Evolutionary conservation across 1,284 basidiomycete species (phyloP), one percentile per base, ranked within the genome.

Genomic region (Lignosus rhinocerotis): DNA sequence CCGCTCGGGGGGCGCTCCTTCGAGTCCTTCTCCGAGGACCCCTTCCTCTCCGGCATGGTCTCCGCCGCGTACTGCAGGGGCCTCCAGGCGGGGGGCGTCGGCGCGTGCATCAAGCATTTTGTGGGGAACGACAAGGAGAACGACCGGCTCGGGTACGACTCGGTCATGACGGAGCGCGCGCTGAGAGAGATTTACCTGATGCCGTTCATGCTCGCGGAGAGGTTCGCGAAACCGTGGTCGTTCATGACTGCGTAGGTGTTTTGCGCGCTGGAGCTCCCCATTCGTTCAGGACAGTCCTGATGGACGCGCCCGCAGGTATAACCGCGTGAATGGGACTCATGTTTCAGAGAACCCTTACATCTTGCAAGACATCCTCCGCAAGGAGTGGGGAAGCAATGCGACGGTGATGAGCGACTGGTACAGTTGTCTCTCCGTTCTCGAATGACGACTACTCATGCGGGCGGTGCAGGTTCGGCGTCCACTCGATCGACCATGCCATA

Each of bases 1-100:
- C 90, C 90, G 3, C 79, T 88, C 10, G 89, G 89, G 21, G 90
- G 90, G 49, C 76, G 90, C 58, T 88, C 87, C 62, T 90, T 90
- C 65, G 87, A 90, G 70, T 88, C 86, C 43, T 93, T 90, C 75
- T 89, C 90, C 0, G 92, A 93, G 70, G 92, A 94, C 67, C 90
- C 92, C 1, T 73, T 83, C 55, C 79, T 91, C 6, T 87, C 87
- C 19, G 92, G 92, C 19, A 67, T 66, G 62, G 79, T 91, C 39
- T 84, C 90, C 0, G 82, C 89, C 0, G 80, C 87, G 3, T 93
- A 91, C 67, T 80, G 92, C 45, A 83, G 84, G 45, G 91, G 90
- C 17, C 78, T 92, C 2, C 91, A 93, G 70, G 80, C 72, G 31
- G 80, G 82, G 25, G 88, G 89, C 2, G 86, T 93, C 51, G 86